phyloP scores from a whole-genome alignment of 1,139 yeast species.

The Hansenula sp. region DNA sequence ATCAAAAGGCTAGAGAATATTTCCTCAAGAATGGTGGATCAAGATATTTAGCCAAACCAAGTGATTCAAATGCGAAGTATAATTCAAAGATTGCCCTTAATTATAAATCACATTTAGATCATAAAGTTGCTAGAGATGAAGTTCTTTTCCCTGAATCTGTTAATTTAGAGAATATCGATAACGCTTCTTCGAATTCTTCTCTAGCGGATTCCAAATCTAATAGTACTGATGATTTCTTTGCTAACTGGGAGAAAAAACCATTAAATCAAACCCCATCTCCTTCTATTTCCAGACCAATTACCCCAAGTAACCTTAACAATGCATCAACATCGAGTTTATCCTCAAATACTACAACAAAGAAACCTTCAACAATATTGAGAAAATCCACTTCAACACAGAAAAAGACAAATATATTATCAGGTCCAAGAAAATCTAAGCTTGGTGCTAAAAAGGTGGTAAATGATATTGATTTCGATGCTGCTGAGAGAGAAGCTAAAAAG shows the following conservation, averaged over 20 bases:
- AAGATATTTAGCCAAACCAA: conserved; percentile 49
- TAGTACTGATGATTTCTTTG: conserved; percentile 77
- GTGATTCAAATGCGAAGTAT: conserved; percentile 75
- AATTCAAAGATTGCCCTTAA: conserved; percentile 72
- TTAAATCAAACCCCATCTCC: conserved; percentile 24
- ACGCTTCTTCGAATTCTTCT: conserved; percentile 30
- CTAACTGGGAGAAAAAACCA: conserved; percentile 72
- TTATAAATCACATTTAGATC: conserved; percentile 75
- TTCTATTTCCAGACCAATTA: conserved; percentile 29
- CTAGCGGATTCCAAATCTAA: conserved; percentile 33
- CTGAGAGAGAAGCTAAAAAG: conserved; percentile 79
- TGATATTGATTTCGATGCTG: conserved; percentile 87
- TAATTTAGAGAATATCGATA: conserved; percentile 55
- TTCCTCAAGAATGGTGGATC: conserved; percentile 84
- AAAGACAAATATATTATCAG: conserved; percentile 22
- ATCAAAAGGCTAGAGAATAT: conserved; percentile 78
- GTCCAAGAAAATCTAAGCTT: conserved; percentile 47
- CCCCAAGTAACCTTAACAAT: conserved; percentile 19
- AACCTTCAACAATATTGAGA: conserved; percentile 16
- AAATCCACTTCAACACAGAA: conserved; percentile 22
- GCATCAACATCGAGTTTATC: conserved; percentile 15
- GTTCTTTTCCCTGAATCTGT: conserved; percentile 62
- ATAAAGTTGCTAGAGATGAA: conserved; percentile 65
- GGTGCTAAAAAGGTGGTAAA: conserved; percentile 48
- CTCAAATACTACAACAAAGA: conserved; percentile 22